Evolutionary conservation across 2,329 filamentous ascomycete species (phyloP).

Genomic region (Cladosporium oxysporum): DNA sequence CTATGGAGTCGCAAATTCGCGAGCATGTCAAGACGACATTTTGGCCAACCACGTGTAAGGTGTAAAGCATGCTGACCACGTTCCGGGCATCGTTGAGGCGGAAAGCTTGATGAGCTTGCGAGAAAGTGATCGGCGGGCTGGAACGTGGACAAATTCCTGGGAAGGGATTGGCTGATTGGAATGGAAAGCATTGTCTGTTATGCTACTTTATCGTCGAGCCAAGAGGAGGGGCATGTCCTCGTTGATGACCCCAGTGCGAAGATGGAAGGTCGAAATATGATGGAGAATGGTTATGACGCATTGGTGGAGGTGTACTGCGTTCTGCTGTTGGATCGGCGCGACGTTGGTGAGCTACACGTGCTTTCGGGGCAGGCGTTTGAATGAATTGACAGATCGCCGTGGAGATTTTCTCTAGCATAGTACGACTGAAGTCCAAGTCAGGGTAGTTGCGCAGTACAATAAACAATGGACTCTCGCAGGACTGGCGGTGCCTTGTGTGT

Average conservation of each 20-base stretch:
- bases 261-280: constrained; percentile 1
- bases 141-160: constrained; percentile 4
- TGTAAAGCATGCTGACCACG: constrained; percentile 16
- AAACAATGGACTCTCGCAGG: not conserved
- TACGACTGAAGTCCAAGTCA: not conserved
- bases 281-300: not conserved
- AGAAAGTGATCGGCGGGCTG: constrained; percentile 13
- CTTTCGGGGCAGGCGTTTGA: not conserved
- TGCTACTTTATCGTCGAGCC: not conserved
- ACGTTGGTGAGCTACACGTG: not conserved
- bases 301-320: not conserved
- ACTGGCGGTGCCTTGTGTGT: not conserved
- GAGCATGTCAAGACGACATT: not conserved
- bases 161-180: constrained; percentile 8
- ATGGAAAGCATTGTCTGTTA: not conserved
- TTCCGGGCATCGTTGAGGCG: not conserved
- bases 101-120: constrained; percentile 14
- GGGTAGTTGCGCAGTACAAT: not conserved
- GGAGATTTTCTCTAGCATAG: not conserved
- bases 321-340: not conserved
- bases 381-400: not conserved
- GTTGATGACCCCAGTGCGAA: constrained; percentile 11
- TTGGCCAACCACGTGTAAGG: constrained; percentile 6
- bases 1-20: not conserved
- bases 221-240: constrained; percentile 1